Evolutionary conservation across 2,329 filamentous ascomycete species (phyloP), one percentile per base, ranked within the genome.

Genomic region (Hypoxylon sp.): DNA sequence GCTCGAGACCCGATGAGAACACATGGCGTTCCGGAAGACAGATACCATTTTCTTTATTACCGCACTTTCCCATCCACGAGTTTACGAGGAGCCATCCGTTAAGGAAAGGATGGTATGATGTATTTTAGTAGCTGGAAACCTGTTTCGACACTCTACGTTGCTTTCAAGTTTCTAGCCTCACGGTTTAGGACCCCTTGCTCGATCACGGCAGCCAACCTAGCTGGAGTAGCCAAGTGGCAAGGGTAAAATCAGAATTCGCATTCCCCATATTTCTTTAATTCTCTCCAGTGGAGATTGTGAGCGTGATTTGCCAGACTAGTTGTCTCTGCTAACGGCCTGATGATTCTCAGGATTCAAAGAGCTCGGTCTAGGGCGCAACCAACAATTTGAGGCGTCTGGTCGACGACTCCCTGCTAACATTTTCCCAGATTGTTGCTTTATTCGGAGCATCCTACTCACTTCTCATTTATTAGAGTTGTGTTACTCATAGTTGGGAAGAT

Each of bases 151-250:
- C 53, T 29, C 51, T 19, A 66, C 67, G 67, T 66, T 67, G 60
- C 19, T 50, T 35, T 42, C 54, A 13, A 47, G 44, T 58, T 19
- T 47, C 61, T 26, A 14, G 19, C 55, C 42, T 57, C 54, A 19
- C 67, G 24, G 26, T 52, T 48, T 26, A 22, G 17, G 37, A 17
- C 72, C 66, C 73, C 71, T 74, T 73, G 74, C 73, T 69, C 54
- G 50, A 61, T 64, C 60, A 51, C 64, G 63, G 66, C 67, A 58
- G 44, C 68, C 63, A 67, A 42, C 55, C 57, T 59, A 51, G 35
- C 19, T 58, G 67, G 63, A 72, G 70, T 55, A 63, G 74, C 75
- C 75, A 74, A 77, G 74, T 77, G 75, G 76, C 73, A 73, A 73
- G 74, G 74, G 73, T 67, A 42, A 50, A 67, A 69, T 59, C 63